phyloP scores from a whole-genome alignment of 352 stramenopile species.

The Thraustochytrium sp. region DNA sequence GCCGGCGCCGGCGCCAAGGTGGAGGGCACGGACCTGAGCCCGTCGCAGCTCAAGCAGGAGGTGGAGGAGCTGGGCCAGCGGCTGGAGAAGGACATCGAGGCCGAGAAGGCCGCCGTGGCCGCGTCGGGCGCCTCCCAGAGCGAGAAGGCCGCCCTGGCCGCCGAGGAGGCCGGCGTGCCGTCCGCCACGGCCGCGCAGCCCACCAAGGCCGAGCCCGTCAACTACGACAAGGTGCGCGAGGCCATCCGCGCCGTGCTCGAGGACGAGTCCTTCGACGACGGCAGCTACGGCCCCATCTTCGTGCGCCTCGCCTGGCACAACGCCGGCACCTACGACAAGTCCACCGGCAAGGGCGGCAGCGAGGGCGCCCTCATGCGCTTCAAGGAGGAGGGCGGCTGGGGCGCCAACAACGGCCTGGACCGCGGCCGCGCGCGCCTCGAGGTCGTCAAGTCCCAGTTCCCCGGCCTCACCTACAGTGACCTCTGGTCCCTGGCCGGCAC shows the following conservation, averaged over 20 bases:
- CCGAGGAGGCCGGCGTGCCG: not conserved
- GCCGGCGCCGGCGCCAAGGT: too few species aligned
- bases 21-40: not conserved
- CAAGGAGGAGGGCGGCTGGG: conserved; percentile 79
- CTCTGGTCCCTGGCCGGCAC: conserved; percentile 94
- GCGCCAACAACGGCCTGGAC: conserved; percentile 86
- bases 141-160: not conserved
- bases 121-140: not conserved
- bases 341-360: conserved; percentile 73
- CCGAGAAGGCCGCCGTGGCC: not conserved
- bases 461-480: conserved; percentile 79
- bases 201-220: not conserved
- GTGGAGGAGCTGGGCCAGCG: not conserved
- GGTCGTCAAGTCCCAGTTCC: conserved; percentile 86
- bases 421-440: conserved; percentile 77
- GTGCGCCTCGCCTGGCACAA: conserved; percentile 87
- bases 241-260: conserved; percentile 32
- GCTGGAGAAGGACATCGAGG: conserved; percentile 11
- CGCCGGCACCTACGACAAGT: conserved; percentile 82
- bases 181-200: not conserved
- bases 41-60: conserved; percentile 21
- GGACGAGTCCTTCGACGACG: conserved; percentile 61
- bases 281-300: conserved; percentile 70
- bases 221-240: conserved; percentile 31
- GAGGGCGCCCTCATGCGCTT: conserved; percentile 86